Evolutionary conservation across 2,329 filamentous ascomycete species (phyloP), one percentile per base, ranked within the genome.

Genomic region (Pyricularia pennisetigena): DNA sequence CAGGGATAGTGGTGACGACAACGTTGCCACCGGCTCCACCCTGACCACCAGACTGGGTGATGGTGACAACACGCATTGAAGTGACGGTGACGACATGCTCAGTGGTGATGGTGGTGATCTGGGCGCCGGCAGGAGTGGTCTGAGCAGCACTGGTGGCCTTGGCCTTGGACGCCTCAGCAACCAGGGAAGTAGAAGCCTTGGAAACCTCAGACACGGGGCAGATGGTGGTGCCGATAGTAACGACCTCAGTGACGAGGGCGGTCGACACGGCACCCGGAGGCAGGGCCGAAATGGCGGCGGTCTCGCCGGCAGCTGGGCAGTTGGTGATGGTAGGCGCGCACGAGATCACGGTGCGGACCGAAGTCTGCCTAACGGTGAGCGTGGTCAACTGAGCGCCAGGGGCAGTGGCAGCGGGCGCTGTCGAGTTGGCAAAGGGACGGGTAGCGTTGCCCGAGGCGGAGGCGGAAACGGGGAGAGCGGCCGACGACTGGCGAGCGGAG

Each of bases 121-220:
- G 79, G 70, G 79, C 78, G 32, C 82, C 74, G 62, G 79, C 81
- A 67, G 75, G 79, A 16, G 72, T 75, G 71, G 77, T 77, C 20
- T n/a, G 41, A 20, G 30, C n/a, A 23, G 29, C 54, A 20, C 29
- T 29, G 57, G 16, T 30, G 67, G 75, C 70, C 64, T 66, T 26
- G 67, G 75, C 70, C 57, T 61, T 61, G 57, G 57, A 61, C 16
- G 23, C 57, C 24, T 61, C 57, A 5, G 24, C 57, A 24, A 61
- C n/a, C 57, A 61, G n/a, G 69, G 75, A 77, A 64, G 75, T 71
- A 59, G 75, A 75, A 67, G 74, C 74, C 3, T 71, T 71, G 32
- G 49, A 30, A 62, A 30, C 30, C 54, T 41, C 78, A 2, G 77
- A 76, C 57, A 81, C 78, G 67, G 81, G 80, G 78, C 80, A 81